Evolutionary conservation across 164 flowering plant species (phyloP).

Genomic region (Saururus chinensis): DNA sequence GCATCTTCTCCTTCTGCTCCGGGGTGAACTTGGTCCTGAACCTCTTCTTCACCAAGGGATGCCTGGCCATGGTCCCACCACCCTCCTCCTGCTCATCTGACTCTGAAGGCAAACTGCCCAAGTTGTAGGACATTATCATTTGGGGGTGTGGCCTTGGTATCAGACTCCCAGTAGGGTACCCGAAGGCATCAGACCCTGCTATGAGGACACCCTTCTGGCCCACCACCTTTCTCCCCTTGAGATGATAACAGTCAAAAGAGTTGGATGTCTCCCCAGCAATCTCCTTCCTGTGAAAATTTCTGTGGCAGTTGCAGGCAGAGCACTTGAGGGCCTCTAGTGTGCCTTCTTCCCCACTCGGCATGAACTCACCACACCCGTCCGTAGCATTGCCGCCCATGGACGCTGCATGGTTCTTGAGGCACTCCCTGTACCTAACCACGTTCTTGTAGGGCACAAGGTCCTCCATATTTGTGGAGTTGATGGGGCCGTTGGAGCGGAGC

Average conservation of each 20-base stretch:
- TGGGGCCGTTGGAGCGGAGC: constrained; percentile 7
- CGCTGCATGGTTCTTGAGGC: constrained; percentile 92
- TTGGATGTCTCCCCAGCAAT: constrained; percentile 30
- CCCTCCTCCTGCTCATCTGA: constrained; percentile 49
- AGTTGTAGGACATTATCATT: constrained; percentile 50
- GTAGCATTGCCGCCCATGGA: constrained; percentile 79
- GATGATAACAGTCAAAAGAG: constrained; percentile 20
- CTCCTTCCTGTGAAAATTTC: constrained; percentile 87
- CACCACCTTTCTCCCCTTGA: constrained; percentile 34
- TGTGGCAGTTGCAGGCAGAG: constrained; percentile 83
- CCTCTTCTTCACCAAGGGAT: constrained; percentile 46
- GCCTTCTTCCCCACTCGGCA: constrained; percentile 74
- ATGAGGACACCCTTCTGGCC: constrained; percentile 26
- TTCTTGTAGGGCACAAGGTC: constrained; percentile 18
- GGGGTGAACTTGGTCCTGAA: constrained; percentile 73
- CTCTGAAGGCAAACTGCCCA: constrained; percentile 33
- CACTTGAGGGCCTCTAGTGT: constrained; percentile 67
- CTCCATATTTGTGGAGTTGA: neutral
- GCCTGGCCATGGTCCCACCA: constrained; percentile 18
- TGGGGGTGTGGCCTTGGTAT: constrained; percentile 28
- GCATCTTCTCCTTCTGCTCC: constrained; percentile 88
- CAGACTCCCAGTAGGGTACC: constrained; percentile 29
- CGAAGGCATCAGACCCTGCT: constrained; percentile 26
- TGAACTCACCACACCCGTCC: constrained; percentile 95
- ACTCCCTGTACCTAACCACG: constrained; percentile 49